Evolutionary conservation across 768 basidiomycete species (phyloP).

Genomic region (Lactifluus pinguis): DNA sequence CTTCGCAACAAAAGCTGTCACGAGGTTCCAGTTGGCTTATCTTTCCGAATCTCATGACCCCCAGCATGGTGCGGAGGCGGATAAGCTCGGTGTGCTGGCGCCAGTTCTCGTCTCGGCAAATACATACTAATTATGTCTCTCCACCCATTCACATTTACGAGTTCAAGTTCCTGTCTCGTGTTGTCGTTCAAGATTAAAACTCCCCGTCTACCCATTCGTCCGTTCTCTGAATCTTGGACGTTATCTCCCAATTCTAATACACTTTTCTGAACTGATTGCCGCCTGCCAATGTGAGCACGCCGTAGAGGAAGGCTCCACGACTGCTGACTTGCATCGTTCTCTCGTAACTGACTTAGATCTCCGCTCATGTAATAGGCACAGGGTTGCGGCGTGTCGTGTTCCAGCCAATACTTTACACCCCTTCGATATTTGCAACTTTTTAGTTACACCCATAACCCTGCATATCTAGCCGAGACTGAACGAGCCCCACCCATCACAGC

Average conservation of each 20-base stretch:
- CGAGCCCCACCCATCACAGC: neutral
- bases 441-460: neutral
- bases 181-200: neutral
- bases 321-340: neutral
- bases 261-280: too few species aligned
- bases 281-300: neutral
- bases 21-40: conserved; percentile 2
- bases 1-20: conserved; percentile 4
- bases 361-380: conserved; percentile 9
- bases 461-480: neutral
- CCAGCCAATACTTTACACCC: neutral
- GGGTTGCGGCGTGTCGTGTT: neutral
- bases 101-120: neutral
- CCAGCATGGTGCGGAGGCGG: neutral
- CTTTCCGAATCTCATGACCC: conserved; percentile 9
- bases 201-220: neutral
- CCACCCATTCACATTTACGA: too few species aligned
- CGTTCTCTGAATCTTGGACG: neutral
- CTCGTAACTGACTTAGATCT: conserved; percentile 7
- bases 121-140: neutral
- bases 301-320: neutral
- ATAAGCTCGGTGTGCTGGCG: neutral
- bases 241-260: neutral
- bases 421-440: neutral
- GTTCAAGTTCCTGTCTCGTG: neutral